Base-by-base conservation (phyloP, 2,329 filamentous ascomycete genomes). In the Neopestalotiopsis clavispora region DNA sequence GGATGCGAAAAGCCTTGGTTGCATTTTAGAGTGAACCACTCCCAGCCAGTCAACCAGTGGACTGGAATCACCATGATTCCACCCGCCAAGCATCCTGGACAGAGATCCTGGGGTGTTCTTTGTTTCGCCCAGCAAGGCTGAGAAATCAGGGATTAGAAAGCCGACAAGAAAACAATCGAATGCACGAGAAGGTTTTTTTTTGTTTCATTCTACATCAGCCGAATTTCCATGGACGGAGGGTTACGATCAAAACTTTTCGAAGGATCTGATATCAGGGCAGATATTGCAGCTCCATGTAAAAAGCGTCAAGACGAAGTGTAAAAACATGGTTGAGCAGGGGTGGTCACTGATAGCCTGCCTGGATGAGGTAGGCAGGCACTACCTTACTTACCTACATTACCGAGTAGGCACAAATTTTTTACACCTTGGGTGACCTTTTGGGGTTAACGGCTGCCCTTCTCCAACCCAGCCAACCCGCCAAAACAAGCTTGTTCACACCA, bases 51-150 rank as follows among this genome's bases (percentile, higher is more conserved):
- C n/a, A 20, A 52, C 45, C 17, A 10, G 17, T 52, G 45, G 23
- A 30, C 30, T 30, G 57, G 23, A 5, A 14, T 23, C 23, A 10
- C 10, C 57, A n/a, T 28, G 2, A 23, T 59, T 23, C n/a, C 9
- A 28, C 17, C 57, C 30, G 57, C 30, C 13, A 28, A 28, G 3
- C 23, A 30, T 34, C 57, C 23, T 59, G 57, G 57, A 17, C 20
- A 30, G 10, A 30, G 20, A 34, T 30, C 57, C 57, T 6, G 23
- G 34, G 34, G 34, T 38, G 6, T 38, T 28, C 17, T 60, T 14
- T 60, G n/a, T 60, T 32, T 32, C 57, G 57, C 57, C 57, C 28
- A 28, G 57, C 57, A 60, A 60, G 57, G 57, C 57, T 60, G 57
- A 60, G 28, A 60, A 28, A 32, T 6, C 5, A 5, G 13, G 57